A percentile compares a stretch with the other conserved stretches of the same genome.
Conservation (phyloP, 2,329 filamentous ascomycete species). For the Decorospora gaudefroyi region DNA sequence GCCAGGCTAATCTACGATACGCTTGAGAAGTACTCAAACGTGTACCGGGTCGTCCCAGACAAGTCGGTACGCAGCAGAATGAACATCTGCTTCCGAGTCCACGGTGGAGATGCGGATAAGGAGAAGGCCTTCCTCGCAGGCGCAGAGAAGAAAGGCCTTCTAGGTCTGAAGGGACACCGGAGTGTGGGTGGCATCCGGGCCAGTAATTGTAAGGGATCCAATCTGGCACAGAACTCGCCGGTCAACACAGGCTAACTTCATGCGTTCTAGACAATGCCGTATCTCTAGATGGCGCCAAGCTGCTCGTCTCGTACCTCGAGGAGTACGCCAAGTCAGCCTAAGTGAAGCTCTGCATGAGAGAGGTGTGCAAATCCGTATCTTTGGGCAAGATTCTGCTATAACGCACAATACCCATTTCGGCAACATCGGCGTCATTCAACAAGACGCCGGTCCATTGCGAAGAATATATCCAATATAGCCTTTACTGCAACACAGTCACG, state of each 20-base stretch:
- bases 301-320: conserved; percentile 67
- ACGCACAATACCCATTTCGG: background rate
- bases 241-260: conserved; percentile 20
- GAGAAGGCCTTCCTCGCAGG: conserved; percentile 82
- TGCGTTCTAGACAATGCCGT: conserved; percentile 71
- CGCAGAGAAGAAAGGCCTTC: conserved; percentile 68
- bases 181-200: conserved; percentile 84
- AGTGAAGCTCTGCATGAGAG: conserved; percentile 20
- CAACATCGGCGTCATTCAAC: conserved; percentile 28
- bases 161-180: conserved; percentile 86
- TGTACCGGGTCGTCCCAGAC: conserved; percentile 80
- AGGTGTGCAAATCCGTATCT: conserved; percentile 15
- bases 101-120: conserved; percentile 65
- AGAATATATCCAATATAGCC: conserved; percentile 21
- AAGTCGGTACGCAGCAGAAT: conserved; percentile 79
- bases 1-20: conserved; percentile 74
- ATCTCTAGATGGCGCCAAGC: conserved; percentile 66
- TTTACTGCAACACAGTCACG: conserved; percentile 8
- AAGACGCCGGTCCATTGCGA: conserved; percentile 28
- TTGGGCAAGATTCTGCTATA: background rate
- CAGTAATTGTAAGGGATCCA: conserved; percentile 66
- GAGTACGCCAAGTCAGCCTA: conserved; percentile 57
- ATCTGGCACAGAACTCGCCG: conserved; percentile 6
- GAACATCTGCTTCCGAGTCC: conserved; percentile 91
- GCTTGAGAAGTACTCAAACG: conserved; percentile 71